These are phyloP conservation scores for Mikania micrantha DNA, from an alignment of 129 eudicot genomes.

Conservation along the genomic window DNA sequence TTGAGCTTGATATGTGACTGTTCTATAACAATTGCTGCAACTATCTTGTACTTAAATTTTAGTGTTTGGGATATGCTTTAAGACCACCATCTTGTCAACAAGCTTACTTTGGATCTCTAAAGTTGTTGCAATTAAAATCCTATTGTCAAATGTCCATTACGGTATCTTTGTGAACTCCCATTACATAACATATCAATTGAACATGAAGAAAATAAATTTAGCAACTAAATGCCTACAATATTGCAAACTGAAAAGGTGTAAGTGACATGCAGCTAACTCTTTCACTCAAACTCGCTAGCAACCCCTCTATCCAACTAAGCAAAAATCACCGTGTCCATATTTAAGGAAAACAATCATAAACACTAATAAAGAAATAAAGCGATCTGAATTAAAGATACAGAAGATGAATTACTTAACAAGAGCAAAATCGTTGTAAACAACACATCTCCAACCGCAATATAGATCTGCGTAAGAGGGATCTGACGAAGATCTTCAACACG, in stretches of 20 bases:
- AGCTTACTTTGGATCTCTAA: background rate
- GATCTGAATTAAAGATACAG: background rate
- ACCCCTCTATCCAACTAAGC: too few species aligned
- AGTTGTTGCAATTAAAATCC: background rate
- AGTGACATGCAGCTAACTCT: too few species aligned
- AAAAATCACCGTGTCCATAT: too few species aligned
- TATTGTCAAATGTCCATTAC: background rate
- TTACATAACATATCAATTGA: background rate
- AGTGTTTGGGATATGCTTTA: too few species aligned
- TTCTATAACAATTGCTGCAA: background rate
- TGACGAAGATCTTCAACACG: conserved; percentile 31
- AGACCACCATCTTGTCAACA: background rate
- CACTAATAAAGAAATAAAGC: too few species aligned
- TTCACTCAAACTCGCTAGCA: too few species aligned
- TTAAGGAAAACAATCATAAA: too few species aligned
- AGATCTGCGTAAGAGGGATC: conserved; percentile 68
- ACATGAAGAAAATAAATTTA: background rate
- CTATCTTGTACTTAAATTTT: too few species aligned
- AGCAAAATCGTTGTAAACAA: conserved; percentile 40
- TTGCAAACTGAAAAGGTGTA: too few species aligned
- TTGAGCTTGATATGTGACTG: background rate
- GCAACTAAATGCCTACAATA: too few species aligned
- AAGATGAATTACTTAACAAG: conserved; percentile 36
- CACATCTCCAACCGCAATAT: conserved; percentile 52
- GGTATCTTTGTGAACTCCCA: background rate